Evolutionary conservation across 371 early-diverging fungal genomes (phyloP).

Genomic region (Mortierella sp.): DNA sequence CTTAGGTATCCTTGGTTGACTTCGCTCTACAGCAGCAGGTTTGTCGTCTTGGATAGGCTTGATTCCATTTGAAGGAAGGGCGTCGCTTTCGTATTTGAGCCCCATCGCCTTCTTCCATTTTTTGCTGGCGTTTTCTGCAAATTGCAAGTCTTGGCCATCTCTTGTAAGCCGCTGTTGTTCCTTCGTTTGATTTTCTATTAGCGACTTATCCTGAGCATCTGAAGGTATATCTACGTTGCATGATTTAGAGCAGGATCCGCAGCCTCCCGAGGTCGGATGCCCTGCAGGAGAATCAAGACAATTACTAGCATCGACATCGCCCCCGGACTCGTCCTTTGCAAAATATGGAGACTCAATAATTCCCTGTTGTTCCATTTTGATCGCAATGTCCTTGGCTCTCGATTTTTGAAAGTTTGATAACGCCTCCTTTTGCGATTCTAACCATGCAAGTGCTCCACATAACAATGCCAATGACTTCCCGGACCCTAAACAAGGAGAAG

Average conservation of each 20-base stretch:
- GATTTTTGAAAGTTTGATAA: constrained; percentile 47
- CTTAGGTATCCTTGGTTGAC: constrained; percentile 29
- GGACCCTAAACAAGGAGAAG: constrained; percentile 57
- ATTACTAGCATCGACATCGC: background rate
- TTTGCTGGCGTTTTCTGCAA: background rate
- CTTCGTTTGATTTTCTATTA: background rate
- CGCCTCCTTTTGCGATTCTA: constrained; percentile 30
- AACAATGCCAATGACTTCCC: constrained; percentile 71
- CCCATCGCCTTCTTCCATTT: constrained; percentile 15
- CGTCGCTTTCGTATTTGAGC: constrained; percentile 25
- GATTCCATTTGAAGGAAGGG: background rate
- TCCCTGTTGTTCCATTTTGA: background rate
- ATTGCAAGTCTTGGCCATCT: constrained; percentile 15
- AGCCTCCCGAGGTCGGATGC: background rate
- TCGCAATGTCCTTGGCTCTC: background rate
- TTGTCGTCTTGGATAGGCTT: background rate
- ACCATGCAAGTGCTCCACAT: constrained; percentile 64
- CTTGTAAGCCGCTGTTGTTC: background rate
- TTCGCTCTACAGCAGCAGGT: too few species aligned
- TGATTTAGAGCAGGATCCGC: background rate
- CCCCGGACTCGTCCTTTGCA: background rate
- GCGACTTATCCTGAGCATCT: background rate
- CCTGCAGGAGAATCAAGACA: background rate
- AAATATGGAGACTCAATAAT: constrained; percentile 37
- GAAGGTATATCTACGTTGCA: background rate